Base-by-base conservation (phyloP, 805 yeast genomes). In the Yamadazyma kitorensis region DNA sequence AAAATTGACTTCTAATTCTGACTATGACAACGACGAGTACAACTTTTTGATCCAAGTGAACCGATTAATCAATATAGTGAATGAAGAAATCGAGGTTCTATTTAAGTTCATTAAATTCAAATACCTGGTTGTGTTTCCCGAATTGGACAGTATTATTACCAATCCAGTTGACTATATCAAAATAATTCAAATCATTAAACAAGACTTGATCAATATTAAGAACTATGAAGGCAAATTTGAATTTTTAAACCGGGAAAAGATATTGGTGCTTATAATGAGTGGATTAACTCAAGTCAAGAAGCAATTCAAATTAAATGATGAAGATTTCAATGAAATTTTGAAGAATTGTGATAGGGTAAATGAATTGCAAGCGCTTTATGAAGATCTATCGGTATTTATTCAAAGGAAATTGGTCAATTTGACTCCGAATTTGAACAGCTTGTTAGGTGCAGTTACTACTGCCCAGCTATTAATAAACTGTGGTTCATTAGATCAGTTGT, bases 381-480 rank as follows among this genome's bases (percentile, higher is more conserved):
- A 39, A 2, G 55, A 57, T 23, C 67, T 87, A 6, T 68, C 78
- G 1, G 37, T 51, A 1, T 82, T 72, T 47, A 76, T 87, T 11
- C 64, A 89, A 0, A 52, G 68, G 1, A 73, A 78, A 45, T 67
- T 85, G 15, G 59, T 72, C 2, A 51, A 57, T 2, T 71, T 80
- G 45, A 94, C 96, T 0, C 98, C 98, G 2, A 91, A 93, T 54
- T 58, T 86, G 1, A 68, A 86, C 3, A 76, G 76, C 0, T 61
- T 93, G 6, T 67, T 91, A 2, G 94, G 95, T 0, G 64, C 94
- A 0, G 62, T 72, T 5, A 73, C 84, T 0, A 76, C 95, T 0
- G 82, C 95, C 0, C 86, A 83, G 47, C 57, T 93, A 12, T 59
- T 91, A 16, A 73, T 86, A 1, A 66, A 73, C 12, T 63, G 76